Percentiles rank a stretch among this genome's conserved stretches.
Conservation (phyloP, 208 protist species). For the Crithidia expoeki region DNA sequence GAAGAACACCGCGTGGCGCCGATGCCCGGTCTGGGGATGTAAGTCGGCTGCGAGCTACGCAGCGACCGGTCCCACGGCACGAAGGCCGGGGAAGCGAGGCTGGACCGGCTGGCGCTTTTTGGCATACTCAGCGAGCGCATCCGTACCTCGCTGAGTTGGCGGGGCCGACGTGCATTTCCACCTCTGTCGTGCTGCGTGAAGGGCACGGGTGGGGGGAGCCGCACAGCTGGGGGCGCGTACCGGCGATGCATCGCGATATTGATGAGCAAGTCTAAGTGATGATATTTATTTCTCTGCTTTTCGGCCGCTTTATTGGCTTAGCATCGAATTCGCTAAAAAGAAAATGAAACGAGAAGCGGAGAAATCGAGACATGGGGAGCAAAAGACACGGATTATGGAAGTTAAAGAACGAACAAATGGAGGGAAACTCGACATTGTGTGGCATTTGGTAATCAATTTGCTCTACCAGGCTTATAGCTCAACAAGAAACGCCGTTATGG, state of each 20-base stretch:
- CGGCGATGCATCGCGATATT: background rate
- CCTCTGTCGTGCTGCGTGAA: background rate
- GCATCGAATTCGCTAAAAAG: no score
- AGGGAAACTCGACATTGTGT: no score
- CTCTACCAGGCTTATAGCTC: no score
- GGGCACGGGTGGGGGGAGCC: background rate
- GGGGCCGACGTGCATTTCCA: background rate
- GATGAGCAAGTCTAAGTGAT: no score
- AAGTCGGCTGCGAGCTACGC: slow-evolving; percentile 15
- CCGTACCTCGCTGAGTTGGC: background rate
- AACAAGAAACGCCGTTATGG: no score
- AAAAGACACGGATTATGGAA: no score
- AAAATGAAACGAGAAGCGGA: no score
- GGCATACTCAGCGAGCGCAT: slow-evolving; percentile 14
- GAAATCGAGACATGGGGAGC: no score
- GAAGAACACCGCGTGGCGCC: slow-evolving; percentile 1
- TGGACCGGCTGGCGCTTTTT: background rate
- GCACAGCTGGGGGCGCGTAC: background rate
- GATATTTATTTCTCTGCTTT: no score
- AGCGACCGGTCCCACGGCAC: slow-evolving; percentile 31
- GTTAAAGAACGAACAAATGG: no score
- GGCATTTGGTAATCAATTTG: no score
- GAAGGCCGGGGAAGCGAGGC: slow-evolving; percentile 1
- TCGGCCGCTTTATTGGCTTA: no score
- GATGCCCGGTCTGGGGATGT: slow-evolving; percentile 4